Evolutionary conservation across 441 rosid genomes (phyloP).

Genomic region (Oxalis stricta): DNA sequence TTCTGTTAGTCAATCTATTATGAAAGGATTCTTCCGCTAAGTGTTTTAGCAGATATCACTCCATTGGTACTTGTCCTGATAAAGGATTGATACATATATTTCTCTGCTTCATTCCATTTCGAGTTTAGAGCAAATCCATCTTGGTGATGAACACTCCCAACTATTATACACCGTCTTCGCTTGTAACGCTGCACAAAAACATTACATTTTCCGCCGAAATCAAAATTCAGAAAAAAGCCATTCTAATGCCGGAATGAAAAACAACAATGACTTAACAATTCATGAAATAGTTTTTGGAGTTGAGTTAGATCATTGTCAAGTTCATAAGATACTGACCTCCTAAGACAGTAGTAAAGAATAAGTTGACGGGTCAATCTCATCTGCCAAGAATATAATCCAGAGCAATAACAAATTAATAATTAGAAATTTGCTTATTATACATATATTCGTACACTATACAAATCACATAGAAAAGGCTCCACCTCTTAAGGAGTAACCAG

Average conservation of each 20-base stretch:
- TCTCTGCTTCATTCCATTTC: slow-evolving; percentile 95
- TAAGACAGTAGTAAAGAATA: slow-evolving; percentile 81
- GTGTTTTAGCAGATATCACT: slow-evolving; percentile 80
- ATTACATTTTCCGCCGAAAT: too few species aligned
- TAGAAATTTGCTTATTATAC: too few species aligned
- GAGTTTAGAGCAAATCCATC: slow-evolving; percentile 78
- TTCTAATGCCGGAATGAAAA: neutral
- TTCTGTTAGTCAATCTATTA: slow-evolving; percentile 22
- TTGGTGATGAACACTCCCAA: slow-evolving; percentile 53
- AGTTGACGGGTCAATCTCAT: slow-evolving; percentile 81
- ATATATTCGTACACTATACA: too few species aligned
- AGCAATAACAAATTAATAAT: neutral
- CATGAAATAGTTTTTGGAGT: too few species aligned
- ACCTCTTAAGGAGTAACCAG: slow-evolving; percentile 66
- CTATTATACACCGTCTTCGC: slow-evolving; percentile 43
- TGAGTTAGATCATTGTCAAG: too few species aligned
- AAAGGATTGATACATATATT: slow-evolving; percentile 83
- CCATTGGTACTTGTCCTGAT: slow-evolving; percentile 86
- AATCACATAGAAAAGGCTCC: neutral
- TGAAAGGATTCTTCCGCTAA: slow-evolving; percentile 66
- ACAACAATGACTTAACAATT: neutral
- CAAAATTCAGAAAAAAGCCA: too few species aligned
- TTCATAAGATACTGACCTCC: too few species aligned
- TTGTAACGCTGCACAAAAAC: slow-evolving; percentile 53
- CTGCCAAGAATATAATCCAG: slow-evolving; percentile 19